Percentiles rank a stretch among this genome's conserved stretches.
These are phyloP conservation scores for Akanthomyces uredinophilus DNA, from an alignment of 2,329 filamentous ascomycete genomes.

Conservation along the genomic window DNA sequence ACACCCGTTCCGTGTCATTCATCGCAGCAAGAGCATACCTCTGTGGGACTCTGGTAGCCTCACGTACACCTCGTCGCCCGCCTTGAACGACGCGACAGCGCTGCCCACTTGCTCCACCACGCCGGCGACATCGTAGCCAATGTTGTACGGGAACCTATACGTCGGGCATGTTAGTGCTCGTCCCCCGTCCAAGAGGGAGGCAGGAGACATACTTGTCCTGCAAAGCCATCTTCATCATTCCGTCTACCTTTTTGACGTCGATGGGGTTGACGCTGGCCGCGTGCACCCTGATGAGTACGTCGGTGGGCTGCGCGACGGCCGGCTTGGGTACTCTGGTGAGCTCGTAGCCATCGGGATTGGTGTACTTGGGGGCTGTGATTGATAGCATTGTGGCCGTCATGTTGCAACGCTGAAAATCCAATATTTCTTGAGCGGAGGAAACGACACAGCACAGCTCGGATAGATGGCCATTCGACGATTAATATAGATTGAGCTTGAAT, in stretches of 20 bases:
- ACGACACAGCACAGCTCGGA: too few relatives aligned
- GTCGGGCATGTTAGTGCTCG: not conserved
- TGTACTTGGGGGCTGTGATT: slow-evolving; percentile 18
- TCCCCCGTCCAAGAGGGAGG: not conserved
- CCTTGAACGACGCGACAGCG: not conserved
- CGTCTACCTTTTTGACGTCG: slow-evolving; percentile 37
- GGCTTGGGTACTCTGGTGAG: slow-evolving; percentile 20
- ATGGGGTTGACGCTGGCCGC: slow-evolving; percentile 41
- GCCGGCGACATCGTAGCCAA: slow-evolving; percentile 10
- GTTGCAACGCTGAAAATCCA: not conserved
- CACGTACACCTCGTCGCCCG: slow-evolving; percentile 17
- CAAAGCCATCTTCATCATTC: slow-evolving; percentile 28
- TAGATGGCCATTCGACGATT: too few relatives aligned
- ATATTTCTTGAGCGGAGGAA: too few relatives aligned
- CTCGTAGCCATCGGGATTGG: slow-evolving; percentile 21
- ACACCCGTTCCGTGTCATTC: not conserved
- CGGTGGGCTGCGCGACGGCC: slow-evolving; percentile 17
- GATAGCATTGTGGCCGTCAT: slow-evolving; percentile 18
- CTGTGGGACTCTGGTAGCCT: slow-evolving; percentile 21
- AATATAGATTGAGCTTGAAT: too few relatives aligned
- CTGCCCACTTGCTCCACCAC: slow-evolving; percentile 7
- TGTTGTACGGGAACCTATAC: slow-evolving; percentile 13
- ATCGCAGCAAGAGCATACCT: slow-evolving; percentile 14
- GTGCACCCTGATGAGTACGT: slow-evolving; percentile 34
- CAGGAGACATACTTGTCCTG: slow-evolving; percentile 25